Percentiles rank a stretch among this genome's conserved stretches.
These are phyloP conservation scores for Hymenotorrendiella dingleyae DNA, from an alignment of 2,329 filamentous ascomycete species.

Conservation along the genomic window DNA sequence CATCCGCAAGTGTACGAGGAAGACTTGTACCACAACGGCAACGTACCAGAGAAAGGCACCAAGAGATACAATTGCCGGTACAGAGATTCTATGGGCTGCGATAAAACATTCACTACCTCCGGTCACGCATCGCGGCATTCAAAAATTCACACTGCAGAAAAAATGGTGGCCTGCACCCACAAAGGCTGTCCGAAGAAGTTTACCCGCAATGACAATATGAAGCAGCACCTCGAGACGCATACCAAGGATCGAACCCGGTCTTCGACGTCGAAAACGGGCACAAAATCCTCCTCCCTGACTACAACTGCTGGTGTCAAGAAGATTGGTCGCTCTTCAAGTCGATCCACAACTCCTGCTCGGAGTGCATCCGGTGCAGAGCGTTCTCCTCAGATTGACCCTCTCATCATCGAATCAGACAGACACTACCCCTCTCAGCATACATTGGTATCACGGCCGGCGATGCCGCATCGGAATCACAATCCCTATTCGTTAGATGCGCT, in stretches of 20 bases:
- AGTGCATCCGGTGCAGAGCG: neutral
- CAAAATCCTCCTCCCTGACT: conserved; percentile 28
- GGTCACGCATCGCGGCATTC: conserved; percentile 80
- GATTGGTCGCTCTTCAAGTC: neutral
- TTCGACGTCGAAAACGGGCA: conserved; percentile 20
- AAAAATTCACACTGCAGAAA: conserved; percentile 78
- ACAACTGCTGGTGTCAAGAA: conserved; percentile 27
- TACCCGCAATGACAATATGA: conserved; percentile 81
- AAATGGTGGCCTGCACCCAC: conserved; percentile 64
- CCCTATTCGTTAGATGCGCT: no score
- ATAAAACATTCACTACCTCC: conserved; percentile 77
- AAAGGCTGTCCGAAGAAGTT: conserved; percentile 73
- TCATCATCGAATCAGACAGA: no score
- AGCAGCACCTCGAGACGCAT: conserved; percentile 75
- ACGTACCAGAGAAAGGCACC: conserved; percentile 12
- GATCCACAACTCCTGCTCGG: neutral
- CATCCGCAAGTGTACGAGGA: conserved; percentile 22
- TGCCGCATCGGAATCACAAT: no score
- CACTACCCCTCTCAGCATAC: no score
- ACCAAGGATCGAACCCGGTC: conserved; percentile 46
- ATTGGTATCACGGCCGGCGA: conserved; percentile 1
- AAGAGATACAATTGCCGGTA: conserved; percentile 73
- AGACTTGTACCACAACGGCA: conserved; percentile 14
- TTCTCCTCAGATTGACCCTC: conserved; percentile 5
- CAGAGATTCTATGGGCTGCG: conserved; percentile 64